Evolutionary conservation across 2,329 filamentous ascomycete species (phyloP).

Genomic region (Botrytis aclada): DNA sequence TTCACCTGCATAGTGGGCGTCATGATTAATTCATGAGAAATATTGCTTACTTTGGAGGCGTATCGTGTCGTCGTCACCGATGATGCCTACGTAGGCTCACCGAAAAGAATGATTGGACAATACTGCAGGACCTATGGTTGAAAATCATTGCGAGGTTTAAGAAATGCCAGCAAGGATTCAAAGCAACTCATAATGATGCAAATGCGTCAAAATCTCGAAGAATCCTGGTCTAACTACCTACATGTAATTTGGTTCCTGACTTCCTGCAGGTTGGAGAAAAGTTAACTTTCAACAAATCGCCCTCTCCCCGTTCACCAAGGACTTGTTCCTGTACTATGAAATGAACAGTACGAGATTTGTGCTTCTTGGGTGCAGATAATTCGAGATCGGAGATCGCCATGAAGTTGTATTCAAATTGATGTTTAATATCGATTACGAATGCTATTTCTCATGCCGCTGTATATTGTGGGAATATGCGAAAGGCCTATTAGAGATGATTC

Average conservation of each 20-base stretch:
- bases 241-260: constrained; percentile 17
- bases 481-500: neutral
- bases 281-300: neutral
- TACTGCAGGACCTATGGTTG: neutral
- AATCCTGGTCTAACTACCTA: neutral
- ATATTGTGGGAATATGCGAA: neutral
- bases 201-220: neutral
- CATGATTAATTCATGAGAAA: neutral
- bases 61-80: neutral
- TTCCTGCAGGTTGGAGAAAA: constrained; percentile 13
- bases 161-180: neutral
- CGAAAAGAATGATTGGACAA: neutral
- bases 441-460: constrained; percentile 11
- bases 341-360: neutral
- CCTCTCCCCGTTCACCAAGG: neutral
- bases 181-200: constrained; percentile 7
- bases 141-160: neutral
- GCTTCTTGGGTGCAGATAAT: neutral
- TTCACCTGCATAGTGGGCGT: neutral
- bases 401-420: neutral
- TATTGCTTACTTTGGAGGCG: neutral
- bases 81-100: neutral
- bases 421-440: constrained; percentile 1
- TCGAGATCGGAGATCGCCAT: constrained; percentile 16
- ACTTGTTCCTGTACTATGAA: neutral